These are phyloP conservation scores for Apiospora aurea DNA, from an alignment of 2,329 filamentous ascomycete genomes.

Conservation along the genomic window DNA sequence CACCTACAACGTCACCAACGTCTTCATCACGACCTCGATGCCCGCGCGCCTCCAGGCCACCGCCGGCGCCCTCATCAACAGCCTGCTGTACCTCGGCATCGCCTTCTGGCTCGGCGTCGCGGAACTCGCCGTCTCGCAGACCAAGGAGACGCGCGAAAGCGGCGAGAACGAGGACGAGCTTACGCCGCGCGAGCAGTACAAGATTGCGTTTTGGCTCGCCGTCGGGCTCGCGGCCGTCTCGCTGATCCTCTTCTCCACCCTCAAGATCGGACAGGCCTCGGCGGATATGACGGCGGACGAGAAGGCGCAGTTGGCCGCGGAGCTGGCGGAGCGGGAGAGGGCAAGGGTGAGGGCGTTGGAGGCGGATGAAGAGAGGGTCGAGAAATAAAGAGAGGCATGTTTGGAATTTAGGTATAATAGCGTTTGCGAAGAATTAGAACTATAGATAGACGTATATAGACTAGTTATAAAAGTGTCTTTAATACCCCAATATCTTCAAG, in stretches of 20 bases:
- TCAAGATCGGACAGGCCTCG: slow-evolving; percentile 39
- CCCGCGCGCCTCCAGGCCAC: slow-evolving; percentile 72
- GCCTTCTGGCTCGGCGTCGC: slow-evolving; percentile 75
- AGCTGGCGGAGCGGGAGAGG: slow-evolving; percentile 8
- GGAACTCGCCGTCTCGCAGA: slow-evolving; percentile 66
- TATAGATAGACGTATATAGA: not conserved
- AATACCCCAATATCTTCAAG: not conserved
- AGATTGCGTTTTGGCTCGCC: slow-evolving; percentile 42
- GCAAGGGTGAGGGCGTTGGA: not conserved
- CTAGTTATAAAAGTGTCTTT: not conserved
- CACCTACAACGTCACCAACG: slow-evolving; percentile 76
- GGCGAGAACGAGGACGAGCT: slow-evolving; percentile 29
- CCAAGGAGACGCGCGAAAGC: slow-evolving; percentile 37
- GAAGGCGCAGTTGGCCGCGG: slow-evolving; percentile 33
- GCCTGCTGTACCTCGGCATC: slow-evolving; percentile 74
- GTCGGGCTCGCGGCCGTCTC: slow-evolving; percentile 38
- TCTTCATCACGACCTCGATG: slow-evolving; percentile 78
- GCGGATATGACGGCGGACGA: slow-evolving; percentile 43
- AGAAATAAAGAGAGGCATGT: not conserved
- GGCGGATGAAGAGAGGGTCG: not conserved
- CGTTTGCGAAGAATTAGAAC: not conserved
- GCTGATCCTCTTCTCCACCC: slow-evolving; percentile 36
- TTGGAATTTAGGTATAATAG: not conserved
- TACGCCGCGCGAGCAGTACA: slow-evolving; percentile 37
- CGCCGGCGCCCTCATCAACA: slow-evolving; percentile 75